A percentile compares a stretch with the other conserved stretches of the same genome.
Evolutionary conservation across 345 rosid genomes (phyloP).

Genomic region (Psidium guajava): DNA sequence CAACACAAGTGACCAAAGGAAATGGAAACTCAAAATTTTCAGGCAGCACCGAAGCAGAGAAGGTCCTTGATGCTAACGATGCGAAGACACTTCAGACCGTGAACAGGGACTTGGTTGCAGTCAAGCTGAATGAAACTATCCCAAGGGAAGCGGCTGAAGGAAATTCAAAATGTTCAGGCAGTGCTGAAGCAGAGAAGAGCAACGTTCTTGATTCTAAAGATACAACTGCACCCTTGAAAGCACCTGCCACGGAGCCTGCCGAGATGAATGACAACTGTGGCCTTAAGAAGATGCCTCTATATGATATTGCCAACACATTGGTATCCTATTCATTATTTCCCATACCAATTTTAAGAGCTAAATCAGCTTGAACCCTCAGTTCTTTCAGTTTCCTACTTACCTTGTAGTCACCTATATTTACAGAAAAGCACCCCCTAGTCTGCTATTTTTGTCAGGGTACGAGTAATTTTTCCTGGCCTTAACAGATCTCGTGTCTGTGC

Average conservation of each 20-base stretch:
- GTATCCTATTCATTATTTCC: conserved; percentile 12
- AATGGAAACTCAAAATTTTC: not conserved
- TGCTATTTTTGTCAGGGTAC: not conserved
- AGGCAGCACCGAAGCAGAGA: conserved; percentile 12
- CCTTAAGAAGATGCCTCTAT: conserved; percentile 53
- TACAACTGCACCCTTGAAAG: conserved; percentile 15
- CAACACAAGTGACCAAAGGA: not conserved
- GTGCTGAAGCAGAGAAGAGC: conserved; percentile 11
- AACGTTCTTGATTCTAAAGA: conserved; percentile 16
- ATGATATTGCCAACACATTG: conserved; percentile 64
- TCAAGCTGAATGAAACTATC: not conserved
- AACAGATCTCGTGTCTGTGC: not conserved
- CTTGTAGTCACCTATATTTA: not conserved
- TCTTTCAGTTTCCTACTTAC: not conserved
- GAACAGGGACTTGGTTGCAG: not conserved
- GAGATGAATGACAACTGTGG: conserved; percentile 23
- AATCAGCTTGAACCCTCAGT: too few species aligned
- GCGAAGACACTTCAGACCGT: conserved; percentile 5
- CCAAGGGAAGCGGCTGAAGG: conserved; percentile 2
- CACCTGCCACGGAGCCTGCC: conserved; percentile 12
- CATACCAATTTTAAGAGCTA: not conserved
- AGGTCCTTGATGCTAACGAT: not conserved
- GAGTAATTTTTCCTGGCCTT: not conserved
- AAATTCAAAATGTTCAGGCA: not conserved
- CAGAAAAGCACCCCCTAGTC: not conserved